phyloP scores from a whole-genome alignment of 2,329 filamentous ascomycete genomes.

The Colletotrichum sidae region DNA sequence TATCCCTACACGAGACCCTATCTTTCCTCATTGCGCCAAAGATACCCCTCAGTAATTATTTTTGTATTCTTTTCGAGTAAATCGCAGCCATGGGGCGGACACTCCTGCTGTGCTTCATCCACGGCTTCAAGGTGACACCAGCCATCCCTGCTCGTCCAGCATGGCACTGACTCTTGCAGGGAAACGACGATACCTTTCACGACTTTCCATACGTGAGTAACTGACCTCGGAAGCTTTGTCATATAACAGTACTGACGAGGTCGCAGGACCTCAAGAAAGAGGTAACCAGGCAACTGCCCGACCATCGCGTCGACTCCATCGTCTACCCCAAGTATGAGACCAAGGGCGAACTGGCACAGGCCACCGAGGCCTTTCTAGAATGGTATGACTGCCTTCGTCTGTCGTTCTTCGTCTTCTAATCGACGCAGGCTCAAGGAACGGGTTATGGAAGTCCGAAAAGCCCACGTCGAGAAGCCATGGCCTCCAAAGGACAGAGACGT shows the following conservation, averaged over 20 bases:
- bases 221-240: neutral
- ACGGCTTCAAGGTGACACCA: conserved; percentile 74
- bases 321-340: conserved; percentile 82
- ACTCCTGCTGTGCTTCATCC: conserved; percentile 78
- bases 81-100: conserved; percentile 60
- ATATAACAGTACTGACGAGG: neutral
- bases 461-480: conserved; percentile 76
- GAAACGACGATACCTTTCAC: conserved; percentile 76
- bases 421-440: conserved; percentile 77
- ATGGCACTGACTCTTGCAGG: conserved; percentile 52
- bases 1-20: neutral
- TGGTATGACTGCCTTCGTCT: conserved; percentile 47
- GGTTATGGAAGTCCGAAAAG: conserved; percentile 82
- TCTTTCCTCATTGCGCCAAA: neutral
- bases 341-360: conserved; percentile 71
- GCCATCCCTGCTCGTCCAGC: neutral
- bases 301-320: conserved; percentile 69
- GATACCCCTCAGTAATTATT: neutral
- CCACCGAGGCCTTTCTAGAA: conserved; percentile 57
- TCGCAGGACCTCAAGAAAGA: conserved; percentile 66
- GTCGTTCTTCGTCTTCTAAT: conserved; percentile 1
- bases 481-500: conserved; percentile 86
- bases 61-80: neutral
- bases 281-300: conserved; percentile 68
- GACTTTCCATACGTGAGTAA: conserved; percentile 67